phyloP scores from a whole-genome alignment of 306 rosid species.

The Quercus robur region DNA sequence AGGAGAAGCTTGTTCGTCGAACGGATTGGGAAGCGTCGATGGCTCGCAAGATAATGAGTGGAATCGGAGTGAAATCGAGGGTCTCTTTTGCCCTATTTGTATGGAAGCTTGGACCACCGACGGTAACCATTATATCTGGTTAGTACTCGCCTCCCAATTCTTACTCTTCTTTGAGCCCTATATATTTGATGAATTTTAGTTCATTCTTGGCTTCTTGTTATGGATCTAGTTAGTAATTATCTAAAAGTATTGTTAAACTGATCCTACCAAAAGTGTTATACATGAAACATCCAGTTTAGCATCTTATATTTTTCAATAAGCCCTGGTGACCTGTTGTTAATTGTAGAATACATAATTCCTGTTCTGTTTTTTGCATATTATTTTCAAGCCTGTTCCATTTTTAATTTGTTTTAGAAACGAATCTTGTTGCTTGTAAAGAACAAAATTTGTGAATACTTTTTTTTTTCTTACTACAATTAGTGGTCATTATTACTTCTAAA shows the following conservation, averaged over 20 bases:
- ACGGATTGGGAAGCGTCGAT: constrained; percentile 8
- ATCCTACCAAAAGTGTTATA: background rate
- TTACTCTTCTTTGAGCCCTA: too few relatives aligned
- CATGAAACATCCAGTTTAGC: background rate
- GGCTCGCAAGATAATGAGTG: constrained; percentile 53
- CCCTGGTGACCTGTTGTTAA: background rate
- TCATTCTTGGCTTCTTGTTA: too few relatives aligned
- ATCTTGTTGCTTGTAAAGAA: background rate
- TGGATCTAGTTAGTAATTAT: too few relatives aligned
- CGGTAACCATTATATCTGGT: constrained; percentile 50
- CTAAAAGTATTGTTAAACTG: background rate
- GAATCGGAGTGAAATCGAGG: constrained; percentile 49
- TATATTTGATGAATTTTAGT: too few relatives aligned
- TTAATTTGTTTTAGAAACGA: background rate
- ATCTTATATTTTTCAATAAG: background rate
- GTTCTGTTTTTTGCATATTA: background rate
- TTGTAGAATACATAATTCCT: background rate
- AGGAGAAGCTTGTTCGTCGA: constrained; percentile 40
- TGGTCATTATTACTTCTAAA: too few relatives aligned
- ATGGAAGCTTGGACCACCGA: constrained; percentile 69
- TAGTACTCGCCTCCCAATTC: too few relatives aligned
- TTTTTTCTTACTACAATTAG: background rate
- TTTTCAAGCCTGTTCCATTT: background rate
- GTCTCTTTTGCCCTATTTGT: constrained; percentile 77
- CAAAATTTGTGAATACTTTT: background rate